A percentile compares a stretch with the other conserved stretches of the same genome.
phyloP scores from a whole-genome alignment of 306 rosid species.

The Macrotyloma uniflorum region DNA sequence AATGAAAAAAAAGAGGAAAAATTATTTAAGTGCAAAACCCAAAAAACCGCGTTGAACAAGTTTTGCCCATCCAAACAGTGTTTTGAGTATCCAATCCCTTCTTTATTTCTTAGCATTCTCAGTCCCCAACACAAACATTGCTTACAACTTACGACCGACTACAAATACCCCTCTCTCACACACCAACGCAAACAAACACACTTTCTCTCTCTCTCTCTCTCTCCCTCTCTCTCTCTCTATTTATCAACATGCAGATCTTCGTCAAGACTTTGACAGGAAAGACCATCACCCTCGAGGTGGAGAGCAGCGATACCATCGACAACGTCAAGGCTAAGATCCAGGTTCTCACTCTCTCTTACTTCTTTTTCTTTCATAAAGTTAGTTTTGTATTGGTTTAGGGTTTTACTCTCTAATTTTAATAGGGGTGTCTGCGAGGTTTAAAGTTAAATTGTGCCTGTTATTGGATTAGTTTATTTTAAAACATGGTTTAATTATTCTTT shows the following conservation, averaged over 20 bases:
- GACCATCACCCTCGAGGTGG: slow-evolving; percentile 62
- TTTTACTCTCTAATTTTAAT: neutral
- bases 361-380: neutral
- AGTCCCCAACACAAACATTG: neutral
- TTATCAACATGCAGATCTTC: slow-evolving; percentile 55
- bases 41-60: too few relatives aligned
- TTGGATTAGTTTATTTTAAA: too few relatives aligned
- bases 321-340: slow-evolving; percentile 63
- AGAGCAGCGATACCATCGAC: slow-evolving; percentile 61
- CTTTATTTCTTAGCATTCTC: neutral
- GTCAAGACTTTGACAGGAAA: slow-evolving; percentile 61
- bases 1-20: too few relatives aligned
- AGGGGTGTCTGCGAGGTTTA: too few relatives aligned
- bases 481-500: neutral
- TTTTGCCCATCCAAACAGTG: too few relatives aligned
- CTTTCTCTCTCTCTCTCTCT: neutral
- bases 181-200: too few relatives aligned
- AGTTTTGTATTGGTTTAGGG: slow-evolving; percentile 15
- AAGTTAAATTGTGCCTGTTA: neutral
- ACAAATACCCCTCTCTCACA: neutral
- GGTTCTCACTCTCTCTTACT: slow-evolving; percentile 21
- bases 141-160: slow-evolving; percentile 4
- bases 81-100: too few relatives aligned
- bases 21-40: too few relatives aligned
- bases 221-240: neutral